Conservation (phyloP, 768 basidiomycete species). For the Lactarius akahatsu region DNA sequence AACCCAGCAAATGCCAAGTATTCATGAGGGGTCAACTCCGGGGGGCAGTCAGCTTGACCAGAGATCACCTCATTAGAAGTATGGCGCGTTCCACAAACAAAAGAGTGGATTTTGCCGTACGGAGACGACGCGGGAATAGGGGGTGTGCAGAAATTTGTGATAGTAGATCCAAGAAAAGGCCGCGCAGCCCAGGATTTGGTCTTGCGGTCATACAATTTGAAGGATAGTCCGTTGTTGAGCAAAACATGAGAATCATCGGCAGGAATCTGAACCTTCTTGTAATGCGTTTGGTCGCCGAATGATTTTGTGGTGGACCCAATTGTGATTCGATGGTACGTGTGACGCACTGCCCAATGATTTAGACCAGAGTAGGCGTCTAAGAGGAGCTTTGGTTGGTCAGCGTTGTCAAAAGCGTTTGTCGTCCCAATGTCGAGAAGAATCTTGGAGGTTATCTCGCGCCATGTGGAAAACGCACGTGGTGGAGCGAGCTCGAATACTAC, state of each 20-base stretch:
- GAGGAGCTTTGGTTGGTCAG: not conserved
- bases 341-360: not conserved
- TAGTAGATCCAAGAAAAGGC: not conserved
- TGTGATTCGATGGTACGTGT: slow-evolving; percentile 1
- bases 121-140: not conserved
- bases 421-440: not conserved
- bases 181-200: not conserved
- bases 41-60: slow-evolving; percentile 41
- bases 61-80: slow-evolving; percentile 45
- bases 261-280: slow-evolving; percentile 1
- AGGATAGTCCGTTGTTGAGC: not conserved
- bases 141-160: not conserved
- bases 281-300: not conserved
- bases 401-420: not conserved
- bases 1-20: slow-evolving; percentile 46
- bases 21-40: slow-evolving; percentile 44
- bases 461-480: slow-evolving; percentile 3
- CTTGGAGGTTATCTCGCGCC: slow-evolving; percentile 1
- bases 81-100: not conserved
- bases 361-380: slow-evolving; percentile 7
- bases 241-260: not conserved
- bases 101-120: not conserved
- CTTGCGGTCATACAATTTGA: not conserved
- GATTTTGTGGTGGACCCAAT: not conserved
- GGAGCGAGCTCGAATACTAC: not conserved